phyloP scores from a whole-genome alignment of 345 rosid genomes.

The Eucalyptus camaldulensis region DNA sequence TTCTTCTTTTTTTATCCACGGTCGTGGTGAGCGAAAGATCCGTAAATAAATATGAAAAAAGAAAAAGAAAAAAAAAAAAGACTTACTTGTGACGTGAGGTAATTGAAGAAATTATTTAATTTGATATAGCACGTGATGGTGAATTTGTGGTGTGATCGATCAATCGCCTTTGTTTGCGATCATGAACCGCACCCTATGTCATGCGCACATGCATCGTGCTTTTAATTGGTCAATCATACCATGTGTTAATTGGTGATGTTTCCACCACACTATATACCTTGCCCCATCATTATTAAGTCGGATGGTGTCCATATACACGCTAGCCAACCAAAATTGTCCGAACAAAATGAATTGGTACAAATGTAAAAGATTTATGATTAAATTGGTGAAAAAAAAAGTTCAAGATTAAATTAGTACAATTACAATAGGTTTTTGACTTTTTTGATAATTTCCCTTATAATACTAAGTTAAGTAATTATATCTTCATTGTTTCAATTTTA shows the following conservation, averaged over 20 bases:
- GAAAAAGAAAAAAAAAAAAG: too few species aligned
- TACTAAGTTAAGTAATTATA: background rate
- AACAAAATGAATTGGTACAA: too few species aligned
- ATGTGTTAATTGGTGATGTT: background rate
- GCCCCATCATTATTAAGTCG: background rate
- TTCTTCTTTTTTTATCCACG: background rate
- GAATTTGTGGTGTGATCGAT: background rate
- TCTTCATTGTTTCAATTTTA: background rate
- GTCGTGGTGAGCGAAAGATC: background rate
- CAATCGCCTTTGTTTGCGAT: background rate
- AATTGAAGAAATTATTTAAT: background rate
- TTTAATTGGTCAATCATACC: background rate
- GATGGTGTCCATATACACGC: too few species aligned
- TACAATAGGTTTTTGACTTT: too few species aligned
- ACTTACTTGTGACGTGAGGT: background rate
- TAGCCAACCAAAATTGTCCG: too few species aligned
- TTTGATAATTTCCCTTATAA: background rate
- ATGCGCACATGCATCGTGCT: background rate
- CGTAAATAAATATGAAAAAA: background rate
- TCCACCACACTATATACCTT: background rate
- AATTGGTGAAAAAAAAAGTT: too few species aligned
- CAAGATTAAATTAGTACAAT: too few species aligned
- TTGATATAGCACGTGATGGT: fast-evolving
- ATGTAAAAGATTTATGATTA: too few species aligned
- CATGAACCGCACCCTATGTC: background rate